Evolutionary conservation across 768 basidiomycete genomes (phyloP), one percentile per base, ranked within the genome.

Genomic region (Tylopilus sp.): DNA sequence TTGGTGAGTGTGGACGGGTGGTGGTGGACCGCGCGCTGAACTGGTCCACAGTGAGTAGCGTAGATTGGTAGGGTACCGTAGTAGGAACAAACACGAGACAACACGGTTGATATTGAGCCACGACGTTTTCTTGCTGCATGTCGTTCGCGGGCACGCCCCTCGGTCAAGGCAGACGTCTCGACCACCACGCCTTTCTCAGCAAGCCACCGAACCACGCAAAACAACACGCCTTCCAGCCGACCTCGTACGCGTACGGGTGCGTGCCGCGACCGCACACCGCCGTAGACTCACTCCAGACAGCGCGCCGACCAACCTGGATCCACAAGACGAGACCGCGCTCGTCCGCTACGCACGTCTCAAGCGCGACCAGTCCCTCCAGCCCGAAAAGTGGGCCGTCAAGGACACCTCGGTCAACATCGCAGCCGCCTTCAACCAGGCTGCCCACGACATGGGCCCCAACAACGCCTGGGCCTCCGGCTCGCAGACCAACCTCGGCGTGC

Each of bases 331-430:
- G 49, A 69, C 76, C 9, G 75, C 76, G 0, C 74, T 78, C 63
- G 71, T 74, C 31, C 78, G 76, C 46, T 78, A 75, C 65, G 72
- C 78, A 30, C 78, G 73, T 36, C 68, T 76, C 28, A 79, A 79
- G 55, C 75, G 71, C 57, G 74, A 78, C 52, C 73, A 74, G 54
- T 57, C 68, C 33, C 65, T 72, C 56, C 76, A 84, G 47, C 89
- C 89, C 37, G 78, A 83, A 62, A 83, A 76, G 76, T 88, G 86
- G 86, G 66, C 68, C 53, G 81, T 89, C 54, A 87, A 87, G 63
- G 89, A 90, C 70, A 93, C 92, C 41, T 86, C 89, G 19, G 92
- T 93, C 46, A 88, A 90, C 70, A 86, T 92, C 63, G 92, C 90
- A 11, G 80, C 81, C 62, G 92, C 91, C 28, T 88, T 94, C 64